Percentiles rank a stretch among this genome's conserved stretches.
These are phyloP conservation scores for Gastrolobium bilobum DNA, from an alignment of 306 rosid species.

Conservation along the genomic window DNA sequence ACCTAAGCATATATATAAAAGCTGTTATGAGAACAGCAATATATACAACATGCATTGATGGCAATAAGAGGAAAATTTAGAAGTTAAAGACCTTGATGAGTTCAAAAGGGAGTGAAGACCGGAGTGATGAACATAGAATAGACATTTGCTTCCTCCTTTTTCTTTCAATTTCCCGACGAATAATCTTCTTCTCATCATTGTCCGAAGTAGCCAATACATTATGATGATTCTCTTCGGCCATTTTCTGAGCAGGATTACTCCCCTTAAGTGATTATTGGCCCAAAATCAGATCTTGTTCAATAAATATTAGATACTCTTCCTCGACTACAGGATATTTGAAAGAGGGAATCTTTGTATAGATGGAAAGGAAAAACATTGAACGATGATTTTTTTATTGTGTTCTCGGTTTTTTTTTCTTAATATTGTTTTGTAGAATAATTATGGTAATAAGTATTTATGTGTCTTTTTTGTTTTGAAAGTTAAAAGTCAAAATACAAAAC, in stretches of 20 bases:
- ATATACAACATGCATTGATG: background rate
- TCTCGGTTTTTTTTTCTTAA: no score
- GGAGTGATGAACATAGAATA: conserved; percentile 41
- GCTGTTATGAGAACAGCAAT: background rate
- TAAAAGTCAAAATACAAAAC: no score
- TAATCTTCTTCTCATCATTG: conserved; percentile 48
- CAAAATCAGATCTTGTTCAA: conserved; percentile 41
- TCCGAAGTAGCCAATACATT: background rate
- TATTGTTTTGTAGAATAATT: no score
- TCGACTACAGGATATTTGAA: background rate
- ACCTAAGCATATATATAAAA: background rate
- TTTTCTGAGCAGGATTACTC: conserved; percentile 31
- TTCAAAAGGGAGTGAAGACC: conserved; percentile 45
- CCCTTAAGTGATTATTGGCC: conserved; percentile 16
- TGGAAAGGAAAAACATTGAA: conserved; percentile 29
- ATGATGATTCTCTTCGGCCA: conserved; percentile 44
- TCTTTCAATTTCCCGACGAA: conserved; percentile 54
- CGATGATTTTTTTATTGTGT: background rate
- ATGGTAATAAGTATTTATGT: no score
- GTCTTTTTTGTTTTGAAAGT: no score
- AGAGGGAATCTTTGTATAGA: conserved; percentile 17
- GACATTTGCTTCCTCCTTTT: conserved; percentile 51
- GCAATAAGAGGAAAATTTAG: background rate
- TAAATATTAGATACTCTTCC: conserved; percentile 26
- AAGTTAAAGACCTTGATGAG: conserved; percentile 52